Evolutionary conservation across 129 eudicot species (phyloP).

Genomic region (Oenanthe sinensis): DNA sequence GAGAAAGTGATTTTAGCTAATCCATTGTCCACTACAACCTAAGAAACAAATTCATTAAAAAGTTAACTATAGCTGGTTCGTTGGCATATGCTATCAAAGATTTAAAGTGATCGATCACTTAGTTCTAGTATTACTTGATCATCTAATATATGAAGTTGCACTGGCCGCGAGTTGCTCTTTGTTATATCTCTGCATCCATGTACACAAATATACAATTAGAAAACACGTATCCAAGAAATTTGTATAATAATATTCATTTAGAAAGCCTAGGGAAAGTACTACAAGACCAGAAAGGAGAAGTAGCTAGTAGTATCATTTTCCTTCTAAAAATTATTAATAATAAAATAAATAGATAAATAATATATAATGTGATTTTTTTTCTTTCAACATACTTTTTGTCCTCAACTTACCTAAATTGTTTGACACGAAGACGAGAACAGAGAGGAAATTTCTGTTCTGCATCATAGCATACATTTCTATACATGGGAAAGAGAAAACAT

Average conservation of each 20-base stretch:
- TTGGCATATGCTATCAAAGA: background rate
- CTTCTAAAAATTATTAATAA: background rate
- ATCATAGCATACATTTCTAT: no score
- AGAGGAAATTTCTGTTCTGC: background rate
- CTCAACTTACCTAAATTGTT: background rate
- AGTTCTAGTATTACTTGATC: conserved; percentile 8
- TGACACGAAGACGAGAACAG: conserved; percentile 1
- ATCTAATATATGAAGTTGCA: background rate
- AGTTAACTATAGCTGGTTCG: background rate
- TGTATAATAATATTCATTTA: background rate
- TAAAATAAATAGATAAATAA: no score
- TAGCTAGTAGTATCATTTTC: background rate
- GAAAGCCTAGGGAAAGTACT: background rate
- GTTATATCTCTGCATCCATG: background rate
- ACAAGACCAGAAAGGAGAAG: background rate
- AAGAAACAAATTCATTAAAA: background rate
- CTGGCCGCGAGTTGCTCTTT: conserved; percentile 1
- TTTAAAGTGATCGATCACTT: background rate
- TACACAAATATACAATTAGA: background rate
- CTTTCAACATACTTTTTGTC: background rate
- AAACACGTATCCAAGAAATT: background rate
- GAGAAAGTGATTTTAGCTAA: conserved; percentile 27
- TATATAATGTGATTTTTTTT: background rate
- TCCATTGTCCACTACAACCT: conserved; percentile 41
- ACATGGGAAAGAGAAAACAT: background rate